Conservation (phyloP, 345 rosid genomes). For the Brassica incana region DNA sequence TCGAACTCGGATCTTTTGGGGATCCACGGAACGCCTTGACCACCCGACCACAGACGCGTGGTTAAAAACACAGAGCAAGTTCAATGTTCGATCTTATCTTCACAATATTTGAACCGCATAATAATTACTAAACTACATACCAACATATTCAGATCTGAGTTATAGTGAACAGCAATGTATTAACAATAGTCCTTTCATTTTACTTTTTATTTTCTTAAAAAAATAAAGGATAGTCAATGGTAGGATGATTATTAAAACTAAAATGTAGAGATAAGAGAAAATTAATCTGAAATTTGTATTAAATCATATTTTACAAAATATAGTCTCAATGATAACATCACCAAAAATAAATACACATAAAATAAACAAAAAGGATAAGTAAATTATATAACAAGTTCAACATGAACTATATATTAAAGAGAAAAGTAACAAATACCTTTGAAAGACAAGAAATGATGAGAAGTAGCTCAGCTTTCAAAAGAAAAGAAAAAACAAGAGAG, state of each 20-base stretch:
- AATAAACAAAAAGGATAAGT: neutral
- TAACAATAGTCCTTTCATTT: neutral
- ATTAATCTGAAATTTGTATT: neutral
- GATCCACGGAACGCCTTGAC: too few species aligned
- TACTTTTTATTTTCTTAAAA: neutral
- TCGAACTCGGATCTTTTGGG: too few species aligned
- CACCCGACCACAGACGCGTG: too few species aligned
- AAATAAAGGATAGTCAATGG: neutral
- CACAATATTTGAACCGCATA: neutral
- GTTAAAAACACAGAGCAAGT: neutral
- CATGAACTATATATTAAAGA: neutral
- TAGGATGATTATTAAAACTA: neutral
- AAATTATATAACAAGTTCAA: neutral
- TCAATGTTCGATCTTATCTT: neutral
- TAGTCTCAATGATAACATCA: neutral
- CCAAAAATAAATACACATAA: neutral
- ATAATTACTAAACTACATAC: neutral
- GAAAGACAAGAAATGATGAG: neutral
- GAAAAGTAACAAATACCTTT: neutral
- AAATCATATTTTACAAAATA: neutral
- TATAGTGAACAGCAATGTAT: neutral
- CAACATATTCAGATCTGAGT: neutral
- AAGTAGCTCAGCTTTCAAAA: neutral
- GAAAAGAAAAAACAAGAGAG: neutral
- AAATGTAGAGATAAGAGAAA: neutral